phyloP scores from a whole-genome alignment of 805 yeast species.

The Wickerhamiella slavikovae region DNA sequence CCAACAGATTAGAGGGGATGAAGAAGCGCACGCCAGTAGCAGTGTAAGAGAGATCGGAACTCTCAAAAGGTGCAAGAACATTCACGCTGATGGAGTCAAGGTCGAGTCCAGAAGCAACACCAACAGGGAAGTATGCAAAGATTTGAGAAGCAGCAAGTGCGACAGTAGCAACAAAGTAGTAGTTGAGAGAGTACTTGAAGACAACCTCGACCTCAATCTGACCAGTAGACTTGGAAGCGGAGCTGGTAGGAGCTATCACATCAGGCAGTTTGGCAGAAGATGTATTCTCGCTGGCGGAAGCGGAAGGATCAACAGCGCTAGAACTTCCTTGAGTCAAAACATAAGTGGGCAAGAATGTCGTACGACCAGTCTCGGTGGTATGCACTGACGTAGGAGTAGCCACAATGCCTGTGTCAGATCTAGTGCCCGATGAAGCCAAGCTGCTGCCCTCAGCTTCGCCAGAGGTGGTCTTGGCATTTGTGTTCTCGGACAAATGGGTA shows the following conservation, averaged over 20 bases:
- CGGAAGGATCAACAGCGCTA: constrained; percentile 5
- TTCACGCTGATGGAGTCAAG: constrained; percentile 31
- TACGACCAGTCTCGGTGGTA: not conserved
- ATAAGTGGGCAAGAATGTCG: constrained; percentile 2
- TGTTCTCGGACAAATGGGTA: no score
- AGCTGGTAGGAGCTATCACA: constrained; percentile 47
- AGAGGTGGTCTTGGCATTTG: no score
- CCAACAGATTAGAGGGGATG: constrained; percentile 38
- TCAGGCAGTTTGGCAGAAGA: constrained; percentile 44
- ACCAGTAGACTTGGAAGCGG: constrained; percentile 19
- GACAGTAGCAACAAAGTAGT: constrained; percentile 59
- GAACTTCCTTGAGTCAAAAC: constrained; percentile 4
- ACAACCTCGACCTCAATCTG: constrained; percentile 50
- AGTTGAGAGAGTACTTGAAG: constrained; percentile 59
- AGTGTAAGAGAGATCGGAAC: constrained; percentile 32
- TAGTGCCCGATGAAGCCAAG: not conserved
- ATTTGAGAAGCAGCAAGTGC: constrained; percentile 68
- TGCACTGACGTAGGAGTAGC: constrained; percentile 1
- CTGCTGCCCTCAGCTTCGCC: no score
- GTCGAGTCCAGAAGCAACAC: constrained; percentile 41
- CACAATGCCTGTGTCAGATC: not conserved
- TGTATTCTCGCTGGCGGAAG: constrained; percentile 4
- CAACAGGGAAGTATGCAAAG: constrained; percentile 64
- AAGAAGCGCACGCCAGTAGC: constrained; percentile 80
- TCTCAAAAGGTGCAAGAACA: constrained; percentile 56